Evolutionary conservation across 108 stramenopile species (phyloP).

Genomic region (Cyclotella choctawhatcheeana): DNA sequence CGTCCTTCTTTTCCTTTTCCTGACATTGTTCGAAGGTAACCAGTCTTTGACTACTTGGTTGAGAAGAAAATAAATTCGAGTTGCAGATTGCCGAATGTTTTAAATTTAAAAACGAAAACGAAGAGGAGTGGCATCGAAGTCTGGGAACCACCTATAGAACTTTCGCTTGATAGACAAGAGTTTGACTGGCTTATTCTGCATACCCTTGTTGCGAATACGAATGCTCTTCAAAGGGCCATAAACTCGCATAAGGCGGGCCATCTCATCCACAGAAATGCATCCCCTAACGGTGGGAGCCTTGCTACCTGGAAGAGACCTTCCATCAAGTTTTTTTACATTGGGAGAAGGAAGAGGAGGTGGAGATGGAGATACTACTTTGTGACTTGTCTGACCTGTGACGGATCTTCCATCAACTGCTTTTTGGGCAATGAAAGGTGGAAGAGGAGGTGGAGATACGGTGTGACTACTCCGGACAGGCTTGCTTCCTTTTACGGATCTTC

Average conservation of each 20-base stretch:
- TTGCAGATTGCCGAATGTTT: too few relatives aligned
- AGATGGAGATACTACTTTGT: too few relatives aligned
- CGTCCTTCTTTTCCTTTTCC: too few relatives aligned
- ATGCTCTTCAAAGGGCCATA: slow-evolving; percentile 4
- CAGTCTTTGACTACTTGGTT: too few relatives aligned
- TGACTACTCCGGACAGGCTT: too few relatives aligned
- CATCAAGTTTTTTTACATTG: background rate
- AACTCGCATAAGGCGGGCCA: slow-evolving; percentile 3
- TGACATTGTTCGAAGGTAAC: too few relatives aligned
- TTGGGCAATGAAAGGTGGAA: background rate
- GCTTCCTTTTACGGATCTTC: too few relatives aligned
- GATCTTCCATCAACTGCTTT: background rate
- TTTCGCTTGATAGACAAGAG: slow-evolving; percentile 7
- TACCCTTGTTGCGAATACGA: background rate
- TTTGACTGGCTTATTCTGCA: background rate
- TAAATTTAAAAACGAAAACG: too few relatives aligned
- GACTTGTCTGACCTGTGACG: too few relatives aligned
- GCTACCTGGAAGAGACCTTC: background rate
- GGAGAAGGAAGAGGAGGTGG: background rate
- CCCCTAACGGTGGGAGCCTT: slow-evolving; percentile 2
- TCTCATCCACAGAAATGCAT: background rate
- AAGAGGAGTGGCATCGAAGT: too few relatives aligned
- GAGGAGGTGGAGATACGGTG: background rate
- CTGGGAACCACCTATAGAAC: slow-evolving; percentile 6
- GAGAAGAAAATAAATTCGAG: too few relatives aligned